phyloP scores from a whole-genome alignment of 805 yeast species.

The Metschnikowia gruessii region DNA sequence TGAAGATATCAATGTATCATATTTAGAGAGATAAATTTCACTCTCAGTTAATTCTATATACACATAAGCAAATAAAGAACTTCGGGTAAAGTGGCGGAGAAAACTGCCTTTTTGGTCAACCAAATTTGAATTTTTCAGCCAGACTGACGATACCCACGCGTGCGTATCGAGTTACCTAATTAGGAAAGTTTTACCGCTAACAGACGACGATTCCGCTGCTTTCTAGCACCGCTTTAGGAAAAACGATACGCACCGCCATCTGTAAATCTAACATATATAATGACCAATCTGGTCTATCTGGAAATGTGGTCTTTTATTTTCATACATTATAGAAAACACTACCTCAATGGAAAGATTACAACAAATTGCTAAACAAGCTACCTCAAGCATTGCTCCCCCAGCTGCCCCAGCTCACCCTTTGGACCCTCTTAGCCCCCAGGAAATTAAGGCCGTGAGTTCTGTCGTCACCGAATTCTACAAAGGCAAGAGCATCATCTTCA shows the following conservation, averaged over 20 bases:
- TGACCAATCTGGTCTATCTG: neutral
- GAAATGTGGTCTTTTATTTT: neutral
- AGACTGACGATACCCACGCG: neutral
- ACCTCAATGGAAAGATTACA: slow-evolving; percentile 57
- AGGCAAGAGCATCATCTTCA: slow-evolving; percentile 51
- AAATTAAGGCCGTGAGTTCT: slow-evolving; percentile 56
- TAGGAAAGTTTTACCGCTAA: slow-evolving; percentile 8
- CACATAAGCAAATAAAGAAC: too few species aligned
- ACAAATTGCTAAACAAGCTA: slow-evolving; percentile 61
- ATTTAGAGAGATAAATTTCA: too few species aligned
- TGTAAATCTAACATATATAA: slow-evolving; percentile 6
- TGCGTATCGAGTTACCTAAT: slow-evolving; percentile 12
- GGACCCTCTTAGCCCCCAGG: slow-evolving; percentile 66
- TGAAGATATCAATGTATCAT: too few species aligned
- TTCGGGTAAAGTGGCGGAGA: neutral
- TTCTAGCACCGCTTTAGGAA: slow-evolving; percentile 9
- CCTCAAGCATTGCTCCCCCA: slow-evolving; percentile 53
- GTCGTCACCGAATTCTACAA: slow-evolving; percentile 48
- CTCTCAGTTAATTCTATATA: too few species aligned
- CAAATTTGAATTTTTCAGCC: neutral
- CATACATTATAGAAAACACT: neutral
- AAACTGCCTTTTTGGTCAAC: neutral
- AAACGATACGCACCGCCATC: slow-evolving; percentile 11
- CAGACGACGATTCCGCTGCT: slow-evolving; percentile 3
- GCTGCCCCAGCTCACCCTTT: slow-evolving; percentile 61